These are phyloP conservation scores for Polyporus arcularius DNA, from an alignment of 768 basidiomycete genomes.

Conservation along the genomic window DNA sequence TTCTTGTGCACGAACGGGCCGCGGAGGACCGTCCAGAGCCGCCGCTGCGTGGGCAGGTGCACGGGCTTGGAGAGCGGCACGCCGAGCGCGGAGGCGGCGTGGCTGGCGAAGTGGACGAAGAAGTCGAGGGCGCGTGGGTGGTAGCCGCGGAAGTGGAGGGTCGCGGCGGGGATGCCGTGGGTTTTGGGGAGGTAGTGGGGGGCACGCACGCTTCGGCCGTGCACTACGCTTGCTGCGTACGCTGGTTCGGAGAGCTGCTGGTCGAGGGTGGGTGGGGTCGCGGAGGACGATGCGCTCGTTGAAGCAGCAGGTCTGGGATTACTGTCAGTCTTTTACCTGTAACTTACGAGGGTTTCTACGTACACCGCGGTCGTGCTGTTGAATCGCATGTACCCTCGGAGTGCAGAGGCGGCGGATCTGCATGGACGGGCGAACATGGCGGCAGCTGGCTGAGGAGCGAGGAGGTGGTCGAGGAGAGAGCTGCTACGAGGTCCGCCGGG, in stretches of 20 bases:
- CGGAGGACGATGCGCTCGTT: conserved; percentile 1
- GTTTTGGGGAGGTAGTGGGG: conserved; percentile 61
- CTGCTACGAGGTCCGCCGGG: no score
- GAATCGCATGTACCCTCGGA: not conserved
- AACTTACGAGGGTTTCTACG: not conserved
- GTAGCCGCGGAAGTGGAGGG: conserved; percentile 83
- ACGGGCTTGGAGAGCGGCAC: conserved; percentile 72
- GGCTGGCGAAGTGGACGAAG: conserved; percentile 81
- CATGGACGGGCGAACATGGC: not conserved
- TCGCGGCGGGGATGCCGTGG: conserved; percentile 75
- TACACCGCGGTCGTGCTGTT: not conserved
- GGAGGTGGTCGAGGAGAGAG: not conserved
- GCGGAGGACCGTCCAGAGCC: conserved; percentile 82
- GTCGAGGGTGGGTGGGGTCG: not conserved
- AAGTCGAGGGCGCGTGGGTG: conserved; percentile 66
- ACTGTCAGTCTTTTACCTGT: not conserved
- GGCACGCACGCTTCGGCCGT: conserved; percentile 58
- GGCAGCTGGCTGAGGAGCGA: not conserved
- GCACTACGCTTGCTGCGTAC: conserved; percentile 55
- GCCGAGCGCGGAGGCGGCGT: conserved; percentile 80
- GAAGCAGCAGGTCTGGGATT: not conserved
- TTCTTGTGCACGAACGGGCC: conserved; percentile 94
- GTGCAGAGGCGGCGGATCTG: not conserved
- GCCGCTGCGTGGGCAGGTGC: conserved; percentile 71
- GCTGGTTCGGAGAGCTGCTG: conserved; percentile 34